Evolutionary conservation across 1,139 yeast genomes (phyloP), one percentile per base, ranked within the genome.

Genomic region (Suhomyces terraborum): DNA sequence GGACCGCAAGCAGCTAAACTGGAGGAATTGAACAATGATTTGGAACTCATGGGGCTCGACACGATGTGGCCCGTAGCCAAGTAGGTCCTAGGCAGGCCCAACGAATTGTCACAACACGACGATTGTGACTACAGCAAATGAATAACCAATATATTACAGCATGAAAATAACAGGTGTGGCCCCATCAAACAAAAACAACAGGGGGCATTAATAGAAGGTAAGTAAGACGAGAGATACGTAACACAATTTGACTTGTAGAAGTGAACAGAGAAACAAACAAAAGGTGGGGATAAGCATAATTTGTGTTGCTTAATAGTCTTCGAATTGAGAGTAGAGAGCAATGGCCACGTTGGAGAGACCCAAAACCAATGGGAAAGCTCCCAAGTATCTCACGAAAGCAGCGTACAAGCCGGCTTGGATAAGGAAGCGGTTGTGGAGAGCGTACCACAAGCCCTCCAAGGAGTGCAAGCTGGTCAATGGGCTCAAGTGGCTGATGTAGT

Each of bases 261-360:
- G 22, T 42, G 44, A 41, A 41, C 28, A 17, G 27, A 24, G 35
- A 32, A 21, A 29, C 30, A 23, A 22, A 36, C 25, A 30, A 24
- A 6, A n/a, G n/a, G n/a, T n/a, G n/a, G 26, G 22, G 23, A 14
- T 28, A 8, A 16, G 26, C 17, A 19, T 24, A 29, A 19, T 20
- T 17, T 18, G 25, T 18, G 27, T 9, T 27, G 21, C 24, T 28
- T 40, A 54, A 42, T 47, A 55, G 45, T 58, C 59, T 46, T 59
- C 63, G 39, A 59, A 59, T 47, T 59, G 63, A 35, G 82, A 76
- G 59, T 79, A 79, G 46, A 78, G 66, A 16, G 80, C 77, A 55
- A 77, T 59, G 27, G 69, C 61, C 35, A 76, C 66, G 49, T 74
- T 73, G 49, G 79, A 74, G 36, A 72, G 53, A 14, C 80, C 79